Evolutionary conservation across 2,329 filamentous ascomycete genomes (phyloP), one percentile per base, ranked within the genome.

Genomic region (Trichoderma gracile): DNA sequence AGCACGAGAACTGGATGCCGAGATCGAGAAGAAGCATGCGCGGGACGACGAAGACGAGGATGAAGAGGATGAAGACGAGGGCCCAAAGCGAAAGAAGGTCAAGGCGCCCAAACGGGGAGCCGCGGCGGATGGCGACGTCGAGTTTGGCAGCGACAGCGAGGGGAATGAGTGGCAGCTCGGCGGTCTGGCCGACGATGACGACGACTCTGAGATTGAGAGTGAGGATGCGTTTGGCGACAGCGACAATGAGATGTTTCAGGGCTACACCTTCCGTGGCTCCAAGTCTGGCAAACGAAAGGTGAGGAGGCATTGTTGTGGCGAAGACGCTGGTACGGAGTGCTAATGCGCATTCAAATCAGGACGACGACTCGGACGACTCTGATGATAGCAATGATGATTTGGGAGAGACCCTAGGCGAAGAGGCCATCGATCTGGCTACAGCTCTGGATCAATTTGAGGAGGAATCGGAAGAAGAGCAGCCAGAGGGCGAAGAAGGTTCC

Each of bases 211-310:
- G 66, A 84, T 88, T 60, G 86, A 88, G 69, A 86, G 84, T 70
- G 86, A 88, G 73, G 92, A 96, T 71, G 93, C 94, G 2, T 92
- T 97, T 81, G 91, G 92, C 3, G 89, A 91, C 68, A 95, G 91
- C 71, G 93, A 97, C 72, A 89, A 95, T 72, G 93, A 96, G 73
- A 85, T 84, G 67, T 96, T 96, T 69, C 87, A 92, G 68, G 91
- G 87, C 12, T 96, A 89, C 71, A 72, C 80, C 0, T 87, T 87
- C 66, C 71, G 82, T 1, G 83, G 82, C 12, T 82, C 79, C 70
- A 78, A 76, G 55, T 68, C 76, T 2, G 76, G 75, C 61, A 73
- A 75, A 47, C 65, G 62, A 56, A 73, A 75, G 65, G 71, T 77
- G 59, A 50, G 69, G 58, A 17, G 33, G 33, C 33, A 23, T 46